Evolutionary conservation across 352 stramenopile genomes (phyloP), one percentile per base, ranked within the genome.

Genomic region (Globisporangium solare): DNA sequence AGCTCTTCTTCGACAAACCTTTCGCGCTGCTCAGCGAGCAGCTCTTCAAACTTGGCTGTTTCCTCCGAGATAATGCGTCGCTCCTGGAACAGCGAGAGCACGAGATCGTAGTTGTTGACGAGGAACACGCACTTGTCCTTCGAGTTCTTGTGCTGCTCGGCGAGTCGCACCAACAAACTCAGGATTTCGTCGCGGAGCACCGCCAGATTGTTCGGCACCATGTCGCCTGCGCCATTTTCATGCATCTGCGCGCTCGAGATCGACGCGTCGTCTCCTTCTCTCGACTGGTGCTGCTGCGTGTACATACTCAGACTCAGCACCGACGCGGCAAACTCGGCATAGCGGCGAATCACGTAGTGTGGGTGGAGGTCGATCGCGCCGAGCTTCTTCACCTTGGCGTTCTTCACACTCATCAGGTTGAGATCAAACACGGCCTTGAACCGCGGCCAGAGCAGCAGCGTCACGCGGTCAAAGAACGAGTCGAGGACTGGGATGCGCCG

Each of bases 91-190:
- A 98, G 91, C 24, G 81, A 95, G 8, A 98, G 77, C 35, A 98
- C 95, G 47, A 97, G 79, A 68, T 99, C 96, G 64, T 98, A 95
- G 67, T 99, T 99, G 74, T 99, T 99, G 63, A 99, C 97, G 45
- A 98, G 83, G 66, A 99, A 99, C 6, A 99, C 89, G 60, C 94
- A 92, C 37, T 87, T 89, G 54, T 98, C 97, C 64, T 98, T 98
- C 21, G 92, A 82, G 17, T 77, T 87, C 6, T 82, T 76, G 60
- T 99, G 94, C 61, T 97, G 80, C 46, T 98, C 87, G 0, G 94
- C 86, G 20, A 99, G 69, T 2, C 95, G 91, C 20, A 73, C 67
- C 22, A 97, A 63, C 40, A 89, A 83, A 14, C 58, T 61, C 3
- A 96, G 63, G 20, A 97, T 82, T 66, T 95, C 90, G 22, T 89